Evolutionary conservation across 2,329 filamentous ascomycete species (phyloP).

Genomic region (Alternaria sp.): DNA sequence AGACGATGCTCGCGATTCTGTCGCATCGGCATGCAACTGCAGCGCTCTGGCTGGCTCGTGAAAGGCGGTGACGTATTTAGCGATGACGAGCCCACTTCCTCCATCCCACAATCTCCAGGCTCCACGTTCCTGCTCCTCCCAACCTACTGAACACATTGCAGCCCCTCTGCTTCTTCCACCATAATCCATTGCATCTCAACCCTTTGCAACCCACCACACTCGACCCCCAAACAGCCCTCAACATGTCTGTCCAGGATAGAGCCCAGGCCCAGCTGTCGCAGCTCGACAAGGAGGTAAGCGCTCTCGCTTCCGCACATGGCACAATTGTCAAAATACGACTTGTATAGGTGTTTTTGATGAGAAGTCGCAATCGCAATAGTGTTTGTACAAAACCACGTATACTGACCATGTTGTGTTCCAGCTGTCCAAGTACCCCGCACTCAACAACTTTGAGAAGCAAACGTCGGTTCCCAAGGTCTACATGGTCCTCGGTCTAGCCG

Average conservation of each 20-base stretch:
- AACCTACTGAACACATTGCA: constrained; percentile 27
- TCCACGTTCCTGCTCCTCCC: constrained; percentile 23
- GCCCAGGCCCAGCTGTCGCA: constrained; percentile 78
- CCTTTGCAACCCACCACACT: constrained; percentile 7
- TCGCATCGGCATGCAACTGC: constrained; percentile 6
- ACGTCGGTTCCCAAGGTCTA: constrained; percentile 86
- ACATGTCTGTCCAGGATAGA: constrained; percentile 79
- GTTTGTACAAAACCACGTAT: constrained; percentile 5
- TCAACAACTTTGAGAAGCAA: constrained; percentile 87
- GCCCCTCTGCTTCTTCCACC: constrained; percentile 8
- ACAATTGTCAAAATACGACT: constrained; percentile 18
- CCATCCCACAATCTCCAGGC: constrained; percentile 41
- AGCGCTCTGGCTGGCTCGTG: constrained; percentile 38
- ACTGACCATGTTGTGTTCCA: constrained; percentile 52
- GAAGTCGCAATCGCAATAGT: not conserved
- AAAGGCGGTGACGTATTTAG: constrained; percentile 48
- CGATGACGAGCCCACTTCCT: constrained; percentile 42
- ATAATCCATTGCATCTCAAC: constrained; percentile 12
- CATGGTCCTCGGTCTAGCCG: constrained; percentile 75
- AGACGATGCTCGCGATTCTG: constrained; percentile 8
- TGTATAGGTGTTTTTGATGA: not conserved
- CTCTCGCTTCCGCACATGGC: constrained; percentile 16
- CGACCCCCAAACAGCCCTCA: constrained; percentile 38
- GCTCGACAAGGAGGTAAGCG: constrained; percentile 82
- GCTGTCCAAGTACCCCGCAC: constrained; percentile 84